Conservation (phyloP, 768 basidiomycete species). For the Trametes cubensis region DNA sequence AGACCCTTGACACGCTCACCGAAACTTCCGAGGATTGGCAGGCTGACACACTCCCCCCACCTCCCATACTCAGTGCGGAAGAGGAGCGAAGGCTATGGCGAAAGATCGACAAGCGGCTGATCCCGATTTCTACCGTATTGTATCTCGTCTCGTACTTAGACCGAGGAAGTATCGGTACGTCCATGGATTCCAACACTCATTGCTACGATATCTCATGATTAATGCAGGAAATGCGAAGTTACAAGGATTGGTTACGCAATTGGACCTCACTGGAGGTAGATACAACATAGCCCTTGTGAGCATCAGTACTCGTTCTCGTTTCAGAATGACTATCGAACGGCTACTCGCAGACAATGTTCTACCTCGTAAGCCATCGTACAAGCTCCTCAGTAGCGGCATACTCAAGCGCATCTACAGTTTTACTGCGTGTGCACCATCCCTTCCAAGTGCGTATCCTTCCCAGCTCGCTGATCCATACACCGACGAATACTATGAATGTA, state of each 20-base stretch:
- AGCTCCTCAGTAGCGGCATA: background rate
- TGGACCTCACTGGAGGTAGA: conserved; percentile 55
- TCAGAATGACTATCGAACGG: too few species aligned
- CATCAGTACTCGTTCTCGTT: background rate
- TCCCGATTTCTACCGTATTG: conserved; percentile 35
- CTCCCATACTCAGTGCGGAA: conserved; percentile 44
- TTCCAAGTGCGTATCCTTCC: background rate
- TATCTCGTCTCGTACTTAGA: conserved; percentile 35
- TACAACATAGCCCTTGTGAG: conserved; percentile 68
- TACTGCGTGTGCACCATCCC: conserved; percentile 10
- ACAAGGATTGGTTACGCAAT: conserved; percentile 54
- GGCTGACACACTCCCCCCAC: conserved; percentile 30
- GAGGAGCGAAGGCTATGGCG: conserved; percentile 42
- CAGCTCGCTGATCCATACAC: background rate
- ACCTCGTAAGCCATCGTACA: conserved; percentile 50
- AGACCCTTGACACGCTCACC: too few species aligned
- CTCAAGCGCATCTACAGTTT: background rate
- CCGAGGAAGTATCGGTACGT: conserved; percentile 31
- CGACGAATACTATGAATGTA: background rate
- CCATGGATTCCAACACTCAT: background rate
- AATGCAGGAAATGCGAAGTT: conserved; percentile 31
- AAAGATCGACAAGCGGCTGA: conserved; percentile 34
- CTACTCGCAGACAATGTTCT: conserved; percentile 59
- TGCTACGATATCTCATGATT: background rate
- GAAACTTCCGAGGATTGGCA: background rate